Base-by-base conservation (phyloP, 345 rosid species). In the Punica granatum region DNA sequence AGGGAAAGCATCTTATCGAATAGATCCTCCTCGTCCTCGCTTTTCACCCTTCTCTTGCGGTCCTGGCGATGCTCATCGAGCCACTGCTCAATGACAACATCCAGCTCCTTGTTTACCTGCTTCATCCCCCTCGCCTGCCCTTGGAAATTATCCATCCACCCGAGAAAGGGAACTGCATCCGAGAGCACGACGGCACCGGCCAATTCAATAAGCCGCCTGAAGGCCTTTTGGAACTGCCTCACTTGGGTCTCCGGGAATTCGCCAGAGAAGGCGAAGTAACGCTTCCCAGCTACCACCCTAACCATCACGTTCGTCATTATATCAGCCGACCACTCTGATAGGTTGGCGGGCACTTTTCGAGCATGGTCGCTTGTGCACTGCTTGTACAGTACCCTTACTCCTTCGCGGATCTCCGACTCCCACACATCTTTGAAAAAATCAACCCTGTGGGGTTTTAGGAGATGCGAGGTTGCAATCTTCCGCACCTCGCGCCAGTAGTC, bases 111-210 rank as follows among this genome's bases (percentile, higher is more conserved):
- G 39, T 60, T 61, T 5, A 51, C 63, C 21, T 60, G 28, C 62
- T 74, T 74, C 69, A 74, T 69, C 37, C 68, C 46, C 36, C 35
- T 74, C 21, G 51, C 31, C 39, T 69, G 70, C 33, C 75, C 71
- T 39, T 61, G 63, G 3, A 67, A 61, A 67, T n/a, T n/a, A n/a
- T 67, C 75, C 41, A 73, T 13, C 71, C 71, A 67, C 49, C 41
- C 54, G 18, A 63, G 26, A 26, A 46, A 73, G 14, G 75, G 71
- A 61, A 73, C 36, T 9, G 66, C 71, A 41, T 73, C 75, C 31
- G 75, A 49, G 6, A 62, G 10, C 18, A 73, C 75, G n/a, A 67
- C 60, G 23, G 0, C 60, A 51, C 75, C 75, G 18, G 7, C 10
- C 2, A 73, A 67, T 9, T 41, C 4, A 53, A 62, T 4, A 16